Evolutionary conservation across 345 rosid genomes (phyloP), one percentile per base, ranked within the genome.

Genomic region (Citrus australasica): DNA sequence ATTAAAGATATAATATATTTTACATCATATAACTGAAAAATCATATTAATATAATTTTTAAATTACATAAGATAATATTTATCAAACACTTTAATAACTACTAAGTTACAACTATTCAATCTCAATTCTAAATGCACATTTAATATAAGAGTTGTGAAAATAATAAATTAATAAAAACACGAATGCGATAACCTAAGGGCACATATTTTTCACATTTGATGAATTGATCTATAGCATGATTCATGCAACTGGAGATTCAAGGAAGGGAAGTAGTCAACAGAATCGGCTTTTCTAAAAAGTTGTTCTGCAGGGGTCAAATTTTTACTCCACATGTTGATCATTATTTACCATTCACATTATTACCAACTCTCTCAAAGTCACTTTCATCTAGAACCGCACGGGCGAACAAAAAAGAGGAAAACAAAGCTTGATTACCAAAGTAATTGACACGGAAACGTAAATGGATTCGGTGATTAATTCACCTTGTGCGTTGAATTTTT

Each of bases 91-190:
- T 32, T 33, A 5, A 1, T 33, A 33, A 33, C 0, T 33, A 5
- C 5, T 33, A 33, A 33, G 0, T 33, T 33, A 4, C 0, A 4
- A 0, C 0, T 33, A 4, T 0, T 0, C 0, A 33, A 33, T 1
- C 0, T 33, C 0, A 33, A 33, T 33, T 33, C 0, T 0, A 33
- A 33, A 33, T 0, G 0, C 1, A 33, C 6, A 0, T 0, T 33
- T 11, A 48, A 48, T 14, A 3, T 7, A 14, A 48, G 0, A 48
- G 7, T 0, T 1, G 2, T 17, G 0, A 51, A 51, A 4, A 2
- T 1, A 51, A 0, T 5, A 51, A 51, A 51, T 17, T 11, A 11
- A 42, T 11, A 53, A 53, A 53, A 53, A 53, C 0, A 1, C 3
- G 0, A 51, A 51, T 0, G 7, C 2, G 0, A 53, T 5, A 17